Percentiles rank a stretch among this genome's conserved stretches.
Evolutionary conservation across 805 yeast species (phyloP).

Genomic region (Starmera amethionina): DNA sequence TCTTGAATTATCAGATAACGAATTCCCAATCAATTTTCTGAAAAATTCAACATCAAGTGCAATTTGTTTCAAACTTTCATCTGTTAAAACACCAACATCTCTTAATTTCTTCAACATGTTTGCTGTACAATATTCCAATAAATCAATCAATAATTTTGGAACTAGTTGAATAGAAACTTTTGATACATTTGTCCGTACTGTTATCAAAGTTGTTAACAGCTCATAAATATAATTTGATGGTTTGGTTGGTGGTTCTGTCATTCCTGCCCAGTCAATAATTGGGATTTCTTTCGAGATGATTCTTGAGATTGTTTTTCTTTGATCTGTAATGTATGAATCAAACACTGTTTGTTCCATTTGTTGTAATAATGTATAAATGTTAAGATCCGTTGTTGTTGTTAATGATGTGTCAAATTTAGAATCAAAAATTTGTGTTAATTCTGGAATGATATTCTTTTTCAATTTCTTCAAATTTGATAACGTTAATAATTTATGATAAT

Average conservation of each 20-base stretch:
- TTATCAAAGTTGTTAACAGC: slow-evolving; percentile 35
- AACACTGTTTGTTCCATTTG: slow-evolving; percentile 45
- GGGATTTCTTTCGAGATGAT: slow-evolving; percentile 31
- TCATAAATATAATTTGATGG: slow-evolving; percentile 40
- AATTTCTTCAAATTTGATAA: slow-evolving; percentile 45
- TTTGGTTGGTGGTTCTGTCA: slow-evolving; percentile 24
- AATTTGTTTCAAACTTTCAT: slow-evolving; percentile 39
- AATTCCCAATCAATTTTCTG: slow-evolving; percentile 19
- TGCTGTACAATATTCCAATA: slow-evolving; percentile 29
- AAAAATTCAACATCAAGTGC: slow-evolving; percentile 46
- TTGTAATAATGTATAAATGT: slow-evolving; percentile 34
- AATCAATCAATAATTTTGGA: slow-evolving; percentile 32
- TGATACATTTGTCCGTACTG: slow-evolving; percentile 41
- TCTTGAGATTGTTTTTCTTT: slow-evolving; percentile 30
- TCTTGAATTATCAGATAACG: slow-evolving; percentile 3
- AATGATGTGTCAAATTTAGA: slow-evolving; percentile 36
- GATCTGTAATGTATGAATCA: slow-evolving; percentile 39
- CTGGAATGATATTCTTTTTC: slow-evolving; percentile 35
- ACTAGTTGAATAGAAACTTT: slow-evolving; percentile 39
- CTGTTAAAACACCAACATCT: slow-evolving; percentile 33
- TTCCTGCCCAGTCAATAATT: slow-evolving; percentile 32
- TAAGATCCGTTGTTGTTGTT: slow-evolving; percentile 27
- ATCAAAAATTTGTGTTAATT: slow-evolving; percentile 39
- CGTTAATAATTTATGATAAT: slow-evolving; percentile 38
- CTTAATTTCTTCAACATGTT: slow-evolving; percentile 28